Evolutionary conservation across 805 yeast genomes (phyloP), one percentile per base, ranked within the genome.

Genomic region (Teunomyces panamensis): DNA sequence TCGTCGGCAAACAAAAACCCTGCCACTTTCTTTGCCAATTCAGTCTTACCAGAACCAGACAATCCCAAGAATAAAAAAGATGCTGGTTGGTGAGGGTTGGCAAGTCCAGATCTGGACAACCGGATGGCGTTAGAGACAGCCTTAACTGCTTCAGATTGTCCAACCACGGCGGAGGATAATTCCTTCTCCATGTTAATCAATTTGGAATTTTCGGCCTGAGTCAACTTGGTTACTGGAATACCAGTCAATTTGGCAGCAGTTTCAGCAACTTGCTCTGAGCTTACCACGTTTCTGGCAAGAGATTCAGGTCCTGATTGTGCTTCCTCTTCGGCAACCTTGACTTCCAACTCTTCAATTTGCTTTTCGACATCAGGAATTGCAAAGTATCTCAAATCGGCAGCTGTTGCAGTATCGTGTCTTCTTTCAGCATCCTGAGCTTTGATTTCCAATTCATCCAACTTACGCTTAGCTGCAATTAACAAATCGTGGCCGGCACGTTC

Each of bases 1-100:
- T 92, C 97, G 64, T 94, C 98, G 45, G 96, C 88, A 72, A 94
- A 94, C 61, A 94, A 77, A 75, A 94, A 94, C 0, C 95, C 96
- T 9, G 99, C 98, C 24, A 94, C 79, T 61, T 91, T 94, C 80
- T 94, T 94, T 20, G 99, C 98, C 57, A 94, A 77, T 68, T 94
- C 98, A 7, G 99, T 94, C 78, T 94, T 94, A 80, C 99, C 99
- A 5, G 97, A 89, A 59, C 99, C 99, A 2, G 96, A 88, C 50
- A 92, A 79, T 50, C 99, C 99, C 52, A 95, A 74, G 79, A 94
- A 94, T 62, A 94, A 63, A 79, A 94, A 94, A 10, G 96, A 88
- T 0, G 98, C 89, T 5, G 99, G 99, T 56, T 95, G 96, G 67
- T 90, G 81, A 46, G 99, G 99, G 67, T 94, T 94, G 20, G 97